Evolutionary conservation across 345 rosid species (phyloP).

Genomic region (rapeseed (Brassica napus)): DNA sequence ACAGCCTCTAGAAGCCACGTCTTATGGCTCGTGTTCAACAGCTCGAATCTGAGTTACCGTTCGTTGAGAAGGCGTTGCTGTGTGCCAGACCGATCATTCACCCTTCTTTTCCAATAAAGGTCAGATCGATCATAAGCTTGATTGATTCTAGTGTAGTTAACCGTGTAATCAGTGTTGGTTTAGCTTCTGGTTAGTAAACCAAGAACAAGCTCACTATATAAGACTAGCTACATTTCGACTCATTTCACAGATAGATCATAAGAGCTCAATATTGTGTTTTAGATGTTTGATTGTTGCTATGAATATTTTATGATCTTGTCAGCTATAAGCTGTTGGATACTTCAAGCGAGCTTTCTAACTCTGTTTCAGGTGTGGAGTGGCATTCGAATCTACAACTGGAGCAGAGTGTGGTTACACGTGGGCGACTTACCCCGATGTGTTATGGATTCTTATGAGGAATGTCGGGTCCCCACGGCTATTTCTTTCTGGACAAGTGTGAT

Average conservation of each 20-base stretch:
- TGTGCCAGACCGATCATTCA: slow-evolving; percentile 82
- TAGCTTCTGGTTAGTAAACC: background rate
- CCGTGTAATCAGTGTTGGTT: background rate
- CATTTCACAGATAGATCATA: background rate
- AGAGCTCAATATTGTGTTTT: background rate
- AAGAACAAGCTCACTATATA: background rate
- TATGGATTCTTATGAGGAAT: slow-evolving; percentile 96
- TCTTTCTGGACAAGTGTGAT: slow-evolving; percentile 91
- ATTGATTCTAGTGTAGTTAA: background rate
- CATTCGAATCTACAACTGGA: slow-evolving; percentile 71
- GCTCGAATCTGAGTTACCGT: slow-evolving; percentile 85
- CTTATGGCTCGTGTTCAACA: slow-evolving; percentile 89
- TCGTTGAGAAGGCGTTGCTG: slow-evolving; percentile 76
- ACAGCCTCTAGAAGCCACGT: slow-evolving; percentile 96
- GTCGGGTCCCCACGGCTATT: slow-evolving; percentile 87
- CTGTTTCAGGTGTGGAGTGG: slow-evolving; percentile 75
- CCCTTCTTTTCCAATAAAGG: slow-evolving; percentile 68
- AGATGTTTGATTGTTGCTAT: background rate
- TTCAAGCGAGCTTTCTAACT: background rate
- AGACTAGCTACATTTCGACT: background rate
- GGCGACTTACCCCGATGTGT: slow-evolving; percentile 97
- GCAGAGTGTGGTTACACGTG: slow-evolving; percentile 71
- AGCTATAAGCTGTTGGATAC: slow-evolving; percentile 7
- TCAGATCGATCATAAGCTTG: slow-evolving; percentile 26
- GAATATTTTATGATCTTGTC: slow-evolving; percentile 8